Evolutionary conservation across 1,139 yeast genomes (phyloP).

Genomic region (Suhomyces anneliseae): DNA sequence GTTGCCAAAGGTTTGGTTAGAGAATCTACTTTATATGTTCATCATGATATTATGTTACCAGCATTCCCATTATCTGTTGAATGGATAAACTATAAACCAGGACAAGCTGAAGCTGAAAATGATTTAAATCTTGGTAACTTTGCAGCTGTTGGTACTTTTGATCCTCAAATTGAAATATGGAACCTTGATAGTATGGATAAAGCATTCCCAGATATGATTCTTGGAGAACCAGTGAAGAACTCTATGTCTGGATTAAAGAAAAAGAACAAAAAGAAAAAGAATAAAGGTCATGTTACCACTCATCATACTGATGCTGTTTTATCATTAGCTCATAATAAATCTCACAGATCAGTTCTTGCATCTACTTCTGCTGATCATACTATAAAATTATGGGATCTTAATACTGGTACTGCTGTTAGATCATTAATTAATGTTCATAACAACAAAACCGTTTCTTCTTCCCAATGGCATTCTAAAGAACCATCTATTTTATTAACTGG

Average conservation of each 20-base stretch:
- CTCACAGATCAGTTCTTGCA: constrained; percentile 82
- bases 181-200: constrained; percentile 89
- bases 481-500: constrained; percentile 86
- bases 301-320: constrained; percentile 95
- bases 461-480: constrained; percentile 80
- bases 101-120: constrained; percentile 32
- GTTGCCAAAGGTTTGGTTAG: constrained; percentile 70
- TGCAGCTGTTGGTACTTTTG: constrained; percentile 96
- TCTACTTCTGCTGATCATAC: constrained; percentile 96
- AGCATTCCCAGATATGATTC: constrained; percentile 89
- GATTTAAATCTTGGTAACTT: constrained; percentile 68
- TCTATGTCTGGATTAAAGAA: constrained; percentile 41
- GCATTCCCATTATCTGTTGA: constrained; percentile 96
- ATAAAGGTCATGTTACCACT: constrained; percentile 56
- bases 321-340: constrained; percentile 78
- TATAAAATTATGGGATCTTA: constrained; percentile 92
- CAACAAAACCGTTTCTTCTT: constrained; percentile 77
- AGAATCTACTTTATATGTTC: constrained; percentile 81
- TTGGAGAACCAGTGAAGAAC: constrained; percentile 72
- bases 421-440: constrained; percentile 59
- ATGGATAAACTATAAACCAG: constrained; percentile 82
- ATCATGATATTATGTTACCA: constrained; percentile 95
- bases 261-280: constrained; percentile 49
- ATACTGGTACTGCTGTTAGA: constrained; percentile 71
- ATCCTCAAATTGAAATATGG: constrained; percentile 97